Conservation (phyloP, 352 stramenopile species). For the Pythium brachiatum region DNA sequence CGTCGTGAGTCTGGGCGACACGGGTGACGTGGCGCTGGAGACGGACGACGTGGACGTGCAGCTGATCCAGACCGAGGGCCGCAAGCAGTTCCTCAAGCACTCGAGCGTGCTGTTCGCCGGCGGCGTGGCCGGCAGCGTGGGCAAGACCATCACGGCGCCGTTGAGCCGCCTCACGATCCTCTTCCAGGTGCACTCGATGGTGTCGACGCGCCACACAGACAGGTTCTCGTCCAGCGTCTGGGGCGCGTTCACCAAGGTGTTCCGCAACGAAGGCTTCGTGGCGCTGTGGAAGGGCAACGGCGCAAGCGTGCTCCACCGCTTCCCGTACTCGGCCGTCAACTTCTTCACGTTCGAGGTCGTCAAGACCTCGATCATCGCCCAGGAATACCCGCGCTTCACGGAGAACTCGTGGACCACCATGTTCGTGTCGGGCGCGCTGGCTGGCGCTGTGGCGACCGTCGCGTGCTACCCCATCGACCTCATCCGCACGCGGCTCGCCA, state of each 20-base stretch:
- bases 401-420: slow-evolving; percentile 71
- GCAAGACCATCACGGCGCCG: slow-evolving; percentile 95
- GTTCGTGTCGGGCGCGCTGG: slow-evolving; percentile 70
- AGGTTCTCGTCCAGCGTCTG: slow-evolving; percentile 71
- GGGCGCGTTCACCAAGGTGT: slow-evolving; percentile 87
- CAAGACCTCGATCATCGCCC: slow-evolving; percentile 70
- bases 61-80: slow-evolving; percentile 62
- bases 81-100: slow-evolving; percentile 74
- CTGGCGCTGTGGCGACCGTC: slow-evolving; percentile 73
- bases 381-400: slow-evolving; percentile 66
- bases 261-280: slow-evolving; percentile 90
- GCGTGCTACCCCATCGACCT: slow-evolving; percentile 97
- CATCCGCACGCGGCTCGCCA: slow-evolving; percentile 93
- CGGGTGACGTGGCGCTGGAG: slow-evolving; percentile 70
- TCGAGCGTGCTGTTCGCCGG: slow-evolving; percentile 83
- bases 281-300: slow-evolving; percentile 97
- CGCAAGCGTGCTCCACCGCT: slow-evolving; percentile 94
- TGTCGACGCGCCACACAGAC: slow-evolving; percentile 85
- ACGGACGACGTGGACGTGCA: slow-evolving; percentile 78
- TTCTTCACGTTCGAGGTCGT: slow-evolving; percentile 96
- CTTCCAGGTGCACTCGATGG: slow-evolving; percentile 96
- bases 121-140: slow-evolving; percentile 92
- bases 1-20: slow-evolving; percentile 79
- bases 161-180: slow-evolving; percentile 95
- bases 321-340: slow-evolving; percentile 96